Evolutionary conservation across 2,329 filamentous ascomycete genomes (phyloP), one percentile per base, ranked within the genome.

Genomic region (Fusarium torulosum): DNA sequence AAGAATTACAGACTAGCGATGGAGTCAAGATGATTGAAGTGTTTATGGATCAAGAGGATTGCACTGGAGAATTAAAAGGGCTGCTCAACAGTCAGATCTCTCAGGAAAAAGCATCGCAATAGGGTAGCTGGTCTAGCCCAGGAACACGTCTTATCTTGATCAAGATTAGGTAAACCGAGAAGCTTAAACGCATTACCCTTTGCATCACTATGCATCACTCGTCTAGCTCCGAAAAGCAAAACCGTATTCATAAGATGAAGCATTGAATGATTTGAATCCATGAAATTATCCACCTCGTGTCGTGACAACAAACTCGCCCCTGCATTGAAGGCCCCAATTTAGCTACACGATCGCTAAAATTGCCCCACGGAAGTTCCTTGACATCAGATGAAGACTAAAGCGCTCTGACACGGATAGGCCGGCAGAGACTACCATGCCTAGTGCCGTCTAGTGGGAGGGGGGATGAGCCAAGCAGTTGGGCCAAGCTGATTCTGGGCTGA

Each of bases 11-110:
- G 5, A 9, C 37, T 3, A 29, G 33, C 6, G 49, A 62, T 4
- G 59, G 59, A 4, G 59, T 62, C 1, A 56, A 31, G 7, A 27
- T 62, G 42, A 13, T 62, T 47, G 59, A 62, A 6, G 49, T 62
- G 2, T 62, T 62, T 6, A 62, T 62, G 59, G 59, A 35, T 2
- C 57, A 62, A 1, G 57, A 62, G 11, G 59, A 62, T 13, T 62
- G 59, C 6, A 62, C 59, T 1, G 59, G 57, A 2, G 57, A 43
- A 6, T 47, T 62, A 17, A 56, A 13, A 7, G 49, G 40, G 4
- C 29, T 62, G 13, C 20, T 62, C 3, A 19, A 42, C 7, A 42
- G 15, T 2, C 59, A 62, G 7, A 47, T 47, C 9, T 21, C 31
- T 4, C 29, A 29, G 17, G 47, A 57, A n/a, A 15, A 40, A 40